Base-by-base conservation (phyloP, 2,329 filamentous ascomycete genomes). In the Penicillium griseofulvum region DNA sequence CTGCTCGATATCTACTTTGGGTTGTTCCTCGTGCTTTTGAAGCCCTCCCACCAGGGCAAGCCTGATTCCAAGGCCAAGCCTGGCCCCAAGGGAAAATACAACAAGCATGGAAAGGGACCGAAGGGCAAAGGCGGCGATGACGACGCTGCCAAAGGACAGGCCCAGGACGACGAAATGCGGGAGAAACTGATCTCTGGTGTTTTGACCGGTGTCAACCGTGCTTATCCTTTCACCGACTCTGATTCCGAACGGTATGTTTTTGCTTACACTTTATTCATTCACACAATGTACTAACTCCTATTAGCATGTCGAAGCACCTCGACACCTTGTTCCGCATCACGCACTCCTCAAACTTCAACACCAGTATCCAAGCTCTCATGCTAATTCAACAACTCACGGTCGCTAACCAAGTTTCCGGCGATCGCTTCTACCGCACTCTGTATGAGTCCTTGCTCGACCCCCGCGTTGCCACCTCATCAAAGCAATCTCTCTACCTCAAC, bases 331-430 rank as follows among this genome's bases (percentile, higher is more conserved):
- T 97, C 82, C 87, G 86, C 66, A 94, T 99, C 67, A 96, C 94
- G 0, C 94, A 99, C 75, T 97, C 93, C 0, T 91, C 93, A 54
- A 99, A 99, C 74, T 97, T 99, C 82, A 99, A 97, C 76, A 99
- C 94, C 0, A 94, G 91, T 70, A 90, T 99, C 36, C 94, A 99
- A 74, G 93, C 94, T 33, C 83, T 99, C 61, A 88, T 96, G 77
- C 80, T 99, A 45, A 95, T 99, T 62, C 94, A 97, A 71, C 94
- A 97, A 72, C 83, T 99, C 28, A 90, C 91, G 0, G 81, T 86
- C 1, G 84, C 87, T 3, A 91, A 94, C 70, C 88, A 92, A 66
- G 81, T 93, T 51, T 87, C 88, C 5, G 87, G 88, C 12, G 94
- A 99, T 68, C 85, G 94, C 57, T 99, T 96, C 78, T 99, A 97